Conservation (phyloP, 768 basidiomycete genomes). For the Pseudohyphozyma bogoriensis region DNA sequence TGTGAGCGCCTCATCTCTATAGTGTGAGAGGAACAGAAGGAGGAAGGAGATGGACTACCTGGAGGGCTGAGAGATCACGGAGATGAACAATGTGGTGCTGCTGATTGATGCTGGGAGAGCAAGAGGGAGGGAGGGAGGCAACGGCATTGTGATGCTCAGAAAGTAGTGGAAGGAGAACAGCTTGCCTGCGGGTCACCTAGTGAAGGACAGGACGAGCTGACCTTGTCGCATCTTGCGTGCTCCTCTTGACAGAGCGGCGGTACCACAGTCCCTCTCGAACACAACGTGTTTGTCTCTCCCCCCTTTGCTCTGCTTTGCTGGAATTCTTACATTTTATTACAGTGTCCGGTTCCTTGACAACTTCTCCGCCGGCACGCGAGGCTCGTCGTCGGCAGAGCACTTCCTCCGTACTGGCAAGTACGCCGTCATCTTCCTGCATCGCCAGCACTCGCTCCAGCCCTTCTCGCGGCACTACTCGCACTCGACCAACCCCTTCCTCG, state of each 20-base stretch:
- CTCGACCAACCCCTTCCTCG: slow-evolving; percentile 93
- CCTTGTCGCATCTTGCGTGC: background rate
- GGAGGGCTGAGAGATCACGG: background rate
- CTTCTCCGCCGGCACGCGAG: slow-evolving; percentile 97
- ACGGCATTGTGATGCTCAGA: background rate
- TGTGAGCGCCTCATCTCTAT: slow-evolving; percentile 46
- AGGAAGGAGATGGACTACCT: no score
- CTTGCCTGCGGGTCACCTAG: background rate
- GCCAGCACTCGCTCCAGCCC: slow-evolving; percentile 93
- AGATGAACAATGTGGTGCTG: background rate
- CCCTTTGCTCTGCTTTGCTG: background rate
- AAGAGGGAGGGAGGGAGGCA: background rate
- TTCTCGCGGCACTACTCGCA: slow-evolving; percentile 98
- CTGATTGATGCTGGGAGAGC: background rate
- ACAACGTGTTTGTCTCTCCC: slow-evolving; percentile 79
- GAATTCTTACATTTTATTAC: slow-evolving; percentile 11
- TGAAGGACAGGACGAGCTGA: background rate
- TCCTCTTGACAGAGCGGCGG: slow-evolving; percentile 67
- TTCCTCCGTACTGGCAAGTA: slow-evolving; percentile 78
- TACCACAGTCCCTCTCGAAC: slow-evolving; percentile 93
- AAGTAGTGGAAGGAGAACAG: background rate
- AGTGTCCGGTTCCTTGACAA: slow-evolving; percentile 98
- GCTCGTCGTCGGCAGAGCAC: slow-evolving; percentile 95
- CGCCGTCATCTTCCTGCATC: slow-evolving; percentile 97
- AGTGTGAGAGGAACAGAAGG: no score